Evolutionary conservation across 2,329 filamentous ascomycete genomes (phyloP).

Genomic region (Phaeosphaeria sp.): DNA sequence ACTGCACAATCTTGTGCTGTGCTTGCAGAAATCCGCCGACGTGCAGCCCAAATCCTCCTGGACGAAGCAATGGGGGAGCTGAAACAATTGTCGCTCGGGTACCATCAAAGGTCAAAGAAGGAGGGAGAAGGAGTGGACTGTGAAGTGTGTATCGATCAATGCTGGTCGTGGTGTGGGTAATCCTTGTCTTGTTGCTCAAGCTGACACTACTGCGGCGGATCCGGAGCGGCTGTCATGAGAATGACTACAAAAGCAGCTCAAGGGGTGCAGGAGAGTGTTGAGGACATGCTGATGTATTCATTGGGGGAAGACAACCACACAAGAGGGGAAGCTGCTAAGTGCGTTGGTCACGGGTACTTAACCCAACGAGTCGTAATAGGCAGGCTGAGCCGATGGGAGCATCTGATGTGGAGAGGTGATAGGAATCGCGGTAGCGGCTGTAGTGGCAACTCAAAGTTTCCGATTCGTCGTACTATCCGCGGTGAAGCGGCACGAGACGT

Average conservation of each 20-base stretch:
- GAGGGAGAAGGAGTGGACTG: neutral
- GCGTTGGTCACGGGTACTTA: neutral
- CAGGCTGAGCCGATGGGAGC: neutral
- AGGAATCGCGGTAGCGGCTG: neutral
- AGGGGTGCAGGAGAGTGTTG: neutral
- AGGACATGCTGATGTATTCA: neutral
- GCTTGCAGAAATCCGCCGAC: neutral
- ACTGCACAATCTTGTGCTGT: neutral
- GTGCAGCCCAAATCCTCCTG: neutral
- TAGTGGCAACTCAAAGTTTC: constrained; percentile 12
- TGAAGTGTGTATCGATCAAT: neutral
- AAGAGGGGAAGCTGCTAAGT: neutral
- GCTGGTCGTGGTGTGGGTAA: neutral
- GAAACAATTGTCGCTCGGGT: neutral
- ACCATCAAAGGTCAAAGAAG: neutral
- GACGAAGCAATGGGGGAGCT: neutral
- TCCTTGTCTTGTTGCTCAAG: constrained; percentile 7
- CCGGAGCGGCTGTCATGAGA: neutral
- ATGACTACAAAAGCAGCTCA: neutral
- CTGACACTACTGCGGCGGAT: constrained; percentile 24
- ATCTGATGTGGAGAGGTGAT: neutral
- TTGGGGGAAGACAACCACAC: neutral
- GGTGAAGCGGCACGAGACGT: constrained; percentile 18
- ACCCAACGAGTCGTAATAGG: neutral
- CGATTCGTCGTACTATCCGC: constrained; percentile 22